Evolutionary conservation across 1,139 yeast genomes (phyloP).

Genomic region (Hansenula sp.): DNA sequence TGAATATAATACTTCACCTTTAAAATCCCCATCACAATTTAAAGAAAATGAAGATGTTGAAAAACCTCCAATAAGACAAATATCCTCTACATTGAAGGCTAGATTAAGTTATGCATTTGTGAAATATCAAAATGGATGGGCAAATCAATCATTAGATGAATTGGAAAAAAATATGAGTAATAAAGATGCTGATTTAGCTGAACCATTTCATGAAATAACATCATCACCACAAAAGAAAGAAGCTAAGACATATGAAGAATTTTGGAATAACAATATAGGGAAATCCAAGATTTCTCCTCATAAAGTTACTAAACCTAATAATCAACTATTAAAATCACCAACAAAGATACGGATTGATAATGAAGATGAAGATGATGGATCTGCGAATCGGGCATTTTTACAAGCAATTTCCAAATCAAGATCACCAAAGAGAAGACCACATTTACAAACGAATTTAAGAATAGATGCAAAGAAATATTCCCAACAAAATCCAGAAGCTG

Average conservation of each 20-base stretch:
- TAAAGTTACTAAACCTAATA: slow-evolving; percentile 2
- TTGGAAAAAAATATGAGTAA: slow-evolving; percentile 25
- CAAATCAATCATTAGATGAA: slow-evolving; percentile 32
- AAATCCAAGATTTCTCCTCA: slow-evolving; percentile 1
- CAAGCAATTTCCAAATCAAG: slow-evolving; percentile 28
- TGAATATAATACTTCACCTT: slow-evolving; percentile 29
- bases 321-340: background rate
- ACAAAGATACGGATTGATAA: slow-evolving; percentile 1
- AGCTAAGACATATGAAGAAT: slow-evolving; percentile 11
- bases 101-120: slow-evolving; percentile 43
- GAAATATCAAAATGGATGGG: slow-evolving; percentile 40
- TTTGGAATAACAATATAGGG: slow-evolving; percentile 7
- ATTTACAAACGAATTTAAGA: slow-evolving; percentile 1
- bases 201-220: slow-evolving; percentile 6
- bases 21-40: slow-evolving; percentile 31
- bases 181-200: slow-evolving; percentile 10
- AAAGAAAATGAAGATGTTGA: slow-evolving; percentile 24
- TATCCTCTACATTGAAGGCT: slow-evolving; percentile 39
- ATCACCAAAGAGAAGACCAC: slow-evolving; percentile 24
- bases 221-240: slow-evolving; percentile 10
- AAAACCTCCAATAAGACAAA: slow-evolving; percentile 33
- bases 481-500: slow-evolving; percentile 33
- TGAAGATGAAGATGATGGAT: slow-evolving; percentile 20
- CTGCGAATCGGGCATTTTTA: slow-evolving; percentile 34
- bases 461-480: slow-evolving; percentile 2